Conservation (phyloP, 805 yeast species). For the Candida maris region DNA sequence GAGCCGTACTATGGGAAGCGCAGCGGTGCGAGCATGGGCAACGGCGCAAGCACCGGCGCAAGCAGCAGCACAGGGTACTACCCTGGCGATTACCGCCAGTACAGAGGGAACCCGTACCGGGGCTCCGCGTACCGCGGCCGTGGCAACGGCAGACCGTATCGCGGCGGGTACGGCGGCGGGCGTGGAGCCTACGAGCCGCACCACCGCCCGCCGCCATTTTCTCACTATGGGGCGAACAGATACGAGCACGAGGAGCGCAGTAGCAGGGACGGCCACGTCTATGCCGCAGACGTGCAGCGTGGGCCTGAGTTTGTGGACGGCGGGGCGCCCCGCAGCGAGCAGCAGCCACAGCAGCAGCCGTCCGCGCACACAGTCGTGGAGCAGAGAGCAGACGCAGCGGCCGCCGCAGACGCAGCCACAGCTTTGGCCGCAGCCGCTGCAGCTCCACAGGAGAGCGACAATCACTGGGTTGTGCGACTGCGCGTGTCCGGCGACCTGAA, state of each 20-base stretch:
- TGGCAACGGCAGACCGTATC: constrained; percentile 6
- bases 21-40: neutral
- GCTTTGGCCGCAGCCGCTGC: neutral
- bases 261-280: too few species aligned
- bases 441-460: constrained; percentile 10
- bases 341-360: neutral
- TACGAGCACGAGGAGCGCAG: too few species aligned
- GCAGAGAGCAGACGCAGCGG: neutral
- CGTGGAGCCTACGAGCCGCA: too few species aligned
- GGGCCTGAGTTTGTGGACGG: neutral
- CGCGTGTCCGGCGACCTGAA: constrained; percentile 20
- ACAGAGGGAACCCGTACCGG: constrained; percentile 5
- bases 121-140: constrained; percentile 13
- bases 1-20: too few species aligned
- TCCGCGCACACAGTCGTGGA: neutral
- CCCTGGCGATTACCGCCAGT: neutral
- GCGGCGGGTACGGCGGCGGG: too few species aligned
- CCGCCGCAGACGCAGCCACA: neutral
- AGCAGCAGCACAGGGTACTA: neutral
- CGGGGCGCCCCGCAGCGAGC: neutral
- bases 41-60: neutral
- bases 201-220: too few species aligned
- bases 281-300: too few species aligned
- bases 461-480: constrained; percentile 30
- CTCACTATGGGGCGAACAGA: too few species aligned